Conservation (phyloP, 176 grass and related monocot genomes). For the Oryza meyeriana region DNA sequence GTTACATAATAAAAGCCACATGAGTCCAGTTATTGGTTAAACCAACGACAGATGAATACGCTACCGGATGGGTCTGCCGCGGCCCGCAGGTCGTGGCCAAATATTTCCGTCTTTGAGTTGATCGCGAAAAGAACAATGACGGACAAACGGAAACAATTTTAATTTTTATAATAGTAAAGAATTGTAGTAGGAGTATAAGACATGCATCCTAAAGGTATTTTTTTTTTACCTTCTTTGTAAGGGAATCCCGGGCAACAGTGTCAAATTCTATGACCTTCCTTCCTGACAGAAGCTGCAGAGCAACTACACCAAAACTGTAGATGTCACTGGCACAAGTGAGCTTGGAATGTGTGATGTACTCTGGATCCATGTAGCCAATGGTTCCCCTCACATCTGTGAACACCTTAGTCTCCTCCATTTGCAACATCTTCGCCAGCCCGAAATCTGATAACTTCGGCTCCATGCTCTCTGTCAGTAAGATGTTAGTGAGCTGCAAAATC, state of each 20-base stretch:
- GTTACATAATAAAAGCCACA: too few species aligned
- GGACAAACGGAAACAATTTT: too few species aligned
- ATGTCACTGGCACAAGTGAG: slow-evolving; percentile 61
- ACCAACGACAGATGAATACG: too few species aligned
- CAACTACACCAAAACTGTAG: slow-evolving; percentile 66
- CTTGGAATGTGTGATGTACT: slow-evolving; percentile 63
- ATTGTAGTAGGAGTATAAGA: neutral
- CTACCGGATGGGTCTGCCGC: too few species aligned
- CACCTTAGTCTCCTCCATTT: slow-evolving; percentile 63
- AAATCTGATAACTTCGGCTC: slow-evolving; percentile 61
- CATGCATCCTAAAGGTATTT: neutral
- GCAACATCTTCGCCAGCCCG: slow-evolving; percentile 49
- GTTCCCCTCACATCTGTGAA: slow-evolving; percentile 65
- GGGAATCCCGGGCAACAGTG: slow-evolving; percentile 51
- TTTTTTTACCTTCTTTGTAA: slow-evolving; percentile 47
- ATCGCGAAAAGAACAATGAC: too few species aligned
- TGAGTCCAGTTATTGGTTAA: too few species aligned
- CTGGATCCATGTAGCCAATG: slow-evolving; percentile 76
- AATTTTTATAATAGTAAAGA: too few species aligned
- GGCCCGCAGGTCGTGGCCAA: too few species aligned
- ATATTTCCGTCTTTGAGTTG: too few species aligned
- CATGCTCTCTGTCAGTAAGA: slow-evolving; percentile 57
- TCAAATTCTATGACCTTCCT: slow-evolving; percentile 72
- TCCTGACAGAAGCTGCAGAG: slow-evolving; percentile 58
- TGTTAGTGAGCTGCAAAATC: slow-evolving; percentile 56